Percentiles rank a stretch among this genome's conserved stretches.
Conservation (phyloP, 768 basidiomycete species). For the Lentinula guzmanii region DNA sequence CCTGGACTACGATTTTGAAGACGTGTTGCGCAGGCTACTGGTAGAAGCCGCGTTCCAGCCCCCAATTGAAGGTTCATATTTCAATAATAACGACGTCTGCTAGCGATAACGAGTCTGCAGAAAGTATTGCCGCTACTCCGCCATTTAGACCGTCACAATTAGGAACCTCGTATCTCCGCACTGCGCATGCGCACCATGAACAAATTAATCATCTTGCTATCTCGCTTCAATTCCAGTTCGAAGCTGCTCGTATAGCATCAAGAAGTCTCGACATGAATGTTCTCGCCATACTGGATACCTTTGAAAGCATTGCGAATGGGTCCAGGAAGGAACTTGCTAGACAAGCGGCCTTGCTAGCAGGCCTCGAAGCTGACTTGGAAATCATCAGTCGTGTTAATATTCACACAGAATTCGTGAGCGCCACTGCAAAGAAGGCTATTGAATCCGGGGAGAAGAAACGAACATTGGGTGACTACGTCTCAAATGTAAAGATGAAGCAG, state of each 20-base stretch:
- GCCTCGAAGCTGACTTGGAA: slow-evolving; percentile 66
- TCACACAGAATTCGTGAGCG: slow-evolving; percentile 72
- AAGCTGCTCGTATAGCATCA: slow-evolving; percentile 69
- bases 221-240: slow-evolving; percentile 59
- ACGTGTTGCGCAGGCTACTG: slow-evolving; percentile 59
- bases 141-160: slow-evolving; percentile 64
- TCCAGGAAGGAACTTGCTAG: slow-evolving; percentile 62
- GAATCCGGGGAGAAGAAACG: slow-evolving; percentile 64
- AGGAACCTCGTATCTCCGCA: slow-evolving; percentile 59
- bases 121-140: slow-evolving; percentile 61
- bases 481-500: slow-evolving; percentile 70
- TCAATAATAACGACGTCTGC: background rate
- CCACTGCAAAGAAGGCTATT: slow-evolving; percentile 59
- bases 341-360: slow-evolving; percentile 56
- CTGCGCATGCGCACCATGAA: slow-evolving; percentile 61
- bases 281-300: slow-evolving; percentile 64
- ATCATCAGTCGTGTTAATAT: slow-evolving; percentile 62
- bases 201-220: slow-evolving; percentile 44
- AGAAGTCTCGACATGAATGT: slow-evolving; percentile 67
- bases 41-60: slow-evolving; percentile 59
- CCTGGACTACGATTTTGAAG: slow-evolving; percentile 62
- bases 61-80: slow-evolving; percentile 58
- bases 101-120: slow-evolving; percentile 23
- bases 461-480: slow-evolving; percentile 78
- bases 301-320: slow-evolving; percentile 51